Evolutionary conservation across 768 basidiomycete species (phyloP), one percentile per base, ranked within the genome.

Genomic region (Sporobolomyces phaffii): DNA sequence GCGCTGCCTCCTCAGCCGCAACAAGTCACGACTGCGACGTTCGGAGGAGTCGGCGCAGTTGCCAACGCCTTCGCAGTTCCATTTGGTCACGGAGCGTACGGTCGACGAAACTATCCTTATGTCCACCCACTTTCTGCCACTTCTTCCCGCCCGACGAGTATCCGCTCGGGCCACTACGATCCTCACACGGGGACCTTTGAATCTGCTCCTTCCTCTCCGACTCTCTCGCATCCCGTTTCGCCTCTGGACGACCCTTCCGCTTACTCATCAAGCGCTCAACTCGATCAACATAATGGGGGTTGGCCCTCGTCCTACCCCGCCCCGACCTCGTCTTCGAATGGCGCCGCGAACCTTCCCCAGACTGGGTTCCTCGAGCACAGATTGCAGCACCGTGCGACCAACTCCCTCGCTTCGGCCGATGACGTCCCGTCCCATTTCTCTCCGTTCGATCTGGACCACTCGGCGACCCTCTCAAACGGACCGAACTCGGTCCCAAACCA

Each of bases 1-100:
- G 14, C 82, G 75, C 51, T 80, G 78, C 50, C 83, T 82, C 33
- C 78, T 85, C 26, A 80, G 68, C 50, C 83, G 82, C 34, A 78
- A 85, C 26, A 80, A 72, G 72, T 68, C 40, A 71, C 34, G 33
- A 72, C 73, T 45, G 62, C 64, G 20, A 64, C 66, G 11, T 50
- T 72, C 45, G 60, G 62, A 43, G 62, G 65, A 34, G 52, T 72
- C 45, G 56, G 65, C 56, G 48, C 72, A 59, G 44, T 70, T 66
- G 64, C 76, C 31, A 73, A 72, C 70, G 69, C 74, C 38, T 73
- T 67, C 44, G 63, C 71, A 56, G 58, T 73, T 62, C 43, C 57
- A 24, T 68, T 45, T 56, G 59, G 69, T 45, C 65, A 66, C 31
- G 68, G 73, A 61, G 53, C 38, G 34, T 68, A 62, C 68, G 62